Percentiles rank a stretch among this genome's conserved stretches.
Conservation (phyloP, 2,329 filamentous ascomycete species). For the Xylariaceae sp. region DNA sequence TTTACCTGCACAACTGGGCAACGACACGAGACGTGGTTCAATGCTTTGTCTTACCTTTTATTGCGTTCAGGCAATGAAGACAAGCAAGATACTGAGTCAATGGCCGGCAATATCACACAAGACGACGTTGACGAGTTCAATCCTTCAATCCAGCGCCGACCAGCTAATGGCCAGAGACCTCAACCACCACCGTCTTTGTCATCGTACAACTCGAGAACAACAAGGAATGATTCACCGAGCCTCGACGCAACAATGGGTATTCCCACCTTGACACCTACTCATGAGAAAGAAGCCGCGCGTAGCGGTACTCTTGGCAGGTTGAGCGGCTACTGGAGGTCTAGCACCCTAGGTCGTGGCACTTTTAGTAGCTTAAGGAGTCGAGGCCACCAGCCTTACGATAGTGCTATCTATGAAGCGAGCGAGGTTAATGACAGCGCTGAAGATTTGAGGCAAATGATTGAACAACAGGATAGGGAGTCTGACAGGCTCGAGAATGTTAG, state of each 20-base stretch:
- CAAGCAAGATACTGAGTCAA: slow-evolving; percentile 66
- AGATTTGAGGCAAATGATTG: slow-evolving; percentile 80
- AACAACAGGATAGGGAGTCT: slow-evolving; percentile 76
- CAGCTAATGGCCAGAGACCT: slow-evolving; percentile 54
- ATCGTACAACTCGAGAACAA: slow-evolving; percentile 79
- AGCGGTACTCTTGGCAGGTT: slow-evolving; percentile 62
- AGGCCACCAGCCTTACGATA: slow-evolving; percentile 51
- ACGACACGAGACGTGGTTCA: slow-evolving; percentile 98
- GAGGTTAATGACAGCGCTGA: slow-evolving; percentile 80
- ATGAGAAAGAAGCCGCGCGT: slow-evolving; percentile 46
- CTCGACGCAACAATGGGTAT: slow-evolving; percentile 57
- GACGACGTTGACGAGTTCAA: slow-evolving; percentile 84
- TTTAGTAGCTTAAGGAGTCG: slow-evolving; percentile 63
- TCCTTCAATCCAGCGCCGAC: slow-evolving; percentile 58
- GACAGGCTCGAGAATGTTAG: slow-evolving; percentile 92
- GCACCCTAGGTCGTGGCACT: slow-evolving; percentile 51
- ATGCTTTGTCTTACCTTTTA: slow-evolving; percentile 90
- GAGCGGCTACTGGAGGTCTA: slow-evolving; percentile 65
- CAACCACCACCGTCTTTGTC: slow-evolving; percentile 71
- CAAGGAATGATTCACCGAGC: slow-evolving; percentile 68
- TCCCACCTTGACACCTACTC: slow-evolving; percentile 63
- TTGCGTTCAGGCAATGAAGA: slow-evolving; percentile 74
- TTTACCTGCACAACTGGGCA: slow-evolving; percentile 95
- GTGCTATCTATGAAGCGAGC: slow-evolving; percentile 65
- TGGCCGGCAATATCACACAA: slow-evolving; percentile 62